Percentiles rank a stretch among this genome's conserved stretches.
These are phyloP conservation scores for Piromyces finnis DNA, from an alignment of 192 early-diverging fungal genomes.

Conservation along the genomic window DNA sequence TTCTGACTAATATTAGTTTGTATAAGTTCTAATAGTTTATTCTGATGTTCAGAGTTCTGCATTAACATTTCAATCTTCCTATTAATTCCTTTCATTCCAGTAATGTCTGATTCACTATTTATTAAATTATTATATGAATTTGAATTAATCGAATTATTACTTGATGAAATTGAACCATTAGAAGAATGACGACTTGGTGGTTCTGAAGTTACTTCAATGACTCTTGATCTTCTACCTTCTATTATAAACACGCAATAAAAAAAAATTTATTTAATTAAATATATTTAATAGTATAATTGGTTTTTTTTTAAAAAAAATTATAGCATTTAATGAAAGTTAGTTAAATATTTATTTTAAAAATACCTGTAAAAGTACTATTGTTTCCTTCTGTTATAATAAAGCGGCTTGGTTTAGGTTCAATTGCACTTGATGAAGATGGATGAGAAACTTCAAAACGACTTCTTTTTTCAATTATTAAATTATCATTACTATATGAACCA, in stretches of 20 bases:
- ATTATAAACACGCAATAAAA: too few species aligned
- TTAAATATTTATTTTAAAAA: neutral
- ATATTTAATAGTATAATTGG: too few species aligned
- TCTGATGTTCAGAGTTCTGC: neutral
- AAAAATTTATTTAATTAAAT: too few species aligned
- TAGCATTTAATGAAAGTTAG: too few species aligned
- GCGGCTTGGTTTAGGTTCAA: neutral
- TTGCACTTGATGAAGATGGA: neutral
- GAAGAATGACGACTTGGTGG: neutral
- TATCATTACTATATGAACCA: neutral
- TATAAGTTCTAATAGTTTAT: neutral
- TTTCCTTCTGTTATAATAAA: neutral
- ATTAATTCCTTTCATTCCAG: neutral
- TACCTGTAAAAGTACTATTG: neutral
- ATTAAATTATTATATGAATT: neutral
- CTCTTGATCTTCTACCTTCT: neutral
- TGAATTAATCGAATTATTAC: neutral
- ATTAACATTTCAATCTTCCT: neutral
- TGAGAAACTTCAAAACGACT: neutral
- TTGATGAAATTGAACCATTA: neutral
- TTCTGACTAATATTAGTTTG: neutral
- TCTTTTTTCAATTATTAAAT: neutral
- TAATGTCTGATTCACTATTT: neutral
- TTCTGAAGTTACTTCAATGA: neutral
- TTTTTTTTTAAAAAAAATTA: too few species aligned